Percentiles rank a stretch among this genome's conserved stretches.
Conservation (phyloP, 192 early-diverging fungal species). For the Borealophlyctis nickersoniae region DNA sequence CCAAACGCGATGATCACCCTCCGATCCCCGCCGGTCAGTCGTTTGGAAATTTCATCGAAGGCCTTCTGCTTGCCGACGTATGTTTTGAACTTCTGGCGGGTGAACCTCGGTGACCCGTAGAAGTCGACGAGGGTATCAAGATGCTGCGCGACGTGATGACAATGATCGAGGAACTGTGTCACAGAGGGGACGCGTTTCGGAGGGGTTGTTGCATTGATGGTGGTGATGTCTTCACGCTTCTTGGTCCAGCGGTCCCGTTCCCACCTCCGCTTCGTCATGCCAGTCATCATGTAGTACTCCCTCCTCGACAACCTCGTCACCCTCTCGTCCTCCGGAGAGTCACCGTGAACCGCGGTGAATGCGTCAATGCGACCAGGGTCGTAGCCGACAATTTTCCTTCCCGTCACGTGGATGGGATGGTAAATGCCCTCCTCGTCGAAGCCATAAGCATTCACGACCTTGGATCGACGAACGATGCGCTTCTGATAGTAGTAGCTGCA, state of each 20-base stretch:
- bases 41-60: background rate
- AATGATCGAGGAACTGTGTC: constrained; percentile 1
- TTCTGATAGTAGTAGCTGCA: constrained; percentile 12
- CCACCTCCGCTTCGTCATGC: background rate
- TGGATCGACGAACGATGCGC: background rate
- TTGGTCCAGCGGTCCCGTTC: constrained; percentile 4
- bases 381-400: constrained; percentile 2
- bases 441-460: constrained; percentile 4
- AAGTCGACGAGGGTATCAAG: background rate
- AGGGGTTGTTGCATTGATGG: background rate
- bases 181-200: background rate
- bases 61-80: background rate
- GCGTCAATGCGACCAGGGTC: constrained; percentile 20
- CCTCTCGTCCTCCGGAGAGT: background rate
- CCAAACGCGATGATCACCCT: constrained; percentile 12
- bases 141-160: background rate
- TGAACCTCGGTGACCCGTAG: background rate
- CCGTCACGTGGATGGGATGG: background rate
- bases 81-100: background rate
- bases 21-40: background rate
- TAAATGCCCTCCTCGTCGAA: constrained; percentile 11
- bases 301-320: background rate
- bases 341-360: constrained; percentile 9
- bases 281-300: background rate
- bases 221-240: constrained; percentile 4